Conservation (phyloP, 306 rosid genomes). For the Casuarina cunninghamiana region DNA sequence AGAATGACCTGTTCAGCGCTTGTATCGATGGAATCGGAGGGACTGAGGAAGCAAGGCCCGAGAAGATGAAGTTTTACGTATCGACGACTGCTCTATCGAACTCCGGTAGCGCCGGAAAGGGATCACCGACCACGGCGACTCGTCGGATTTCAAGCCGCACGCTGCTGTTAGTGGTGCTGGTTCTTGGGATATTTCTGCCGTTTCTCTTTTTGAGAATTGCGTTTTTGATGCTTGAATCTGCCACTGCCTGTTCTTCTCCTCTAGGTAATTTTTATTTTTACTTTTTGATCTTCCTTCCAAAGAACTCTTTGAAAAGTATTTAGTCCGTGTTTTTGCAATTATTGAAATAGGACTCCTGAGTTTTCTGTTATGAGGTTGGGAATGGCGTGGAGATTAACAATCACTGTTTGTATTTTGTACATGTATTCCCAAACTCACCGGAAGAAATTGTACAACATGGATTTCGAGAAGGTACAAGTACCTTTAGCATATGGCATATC, state of each 20-base stretch:
- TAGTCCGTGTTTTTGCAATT: not conserved
- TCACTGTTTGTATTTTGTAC: constrained; percentile 5
- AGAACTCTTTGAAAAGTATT: not conserved
- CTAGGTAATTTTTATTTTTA: constrained; percentile 38
- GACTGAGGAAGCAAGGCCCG: not conserved
- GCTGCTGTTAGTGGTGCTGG: constrained; percentile 49
- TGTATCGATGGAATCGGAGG: constrained; percentile 36
- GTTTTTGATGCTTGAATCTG: constrained; percentile 74
- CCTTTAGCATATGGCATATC: not conserved
- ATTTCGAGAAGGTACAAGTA: constrained; percentile 1
- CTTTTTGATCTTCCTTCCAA: not conserved
- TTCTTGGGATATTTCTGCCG: constrained; percentile 62
- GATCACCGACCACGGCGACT: constrained; percentile 36
- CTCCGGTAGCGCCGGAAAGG: constrained; percentile 44
- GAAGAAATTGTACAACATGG: not conserved
- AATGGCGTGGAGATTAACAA: not conserved
- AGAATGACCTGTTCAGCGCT: not conserved
- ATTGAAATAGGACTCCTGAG: not conserved
- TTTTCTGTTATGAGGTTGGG: not conserved
- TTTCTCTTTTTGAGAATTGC: constrained; percentile 73
- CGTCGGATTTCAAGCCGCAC: constrained; percentile 61
- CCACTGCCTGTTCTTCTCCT: constrained; percentile 61
- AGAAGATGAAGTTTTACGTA: constrained; percentile 77
- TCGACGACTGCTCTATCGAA: constrained; percentile 70
- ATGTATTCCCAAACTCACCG: not conserved